phyloP scores from a whole-genome alignment of 2,329 filamentous ascomycete genomes.

The Xylaria sp. region DNA sequence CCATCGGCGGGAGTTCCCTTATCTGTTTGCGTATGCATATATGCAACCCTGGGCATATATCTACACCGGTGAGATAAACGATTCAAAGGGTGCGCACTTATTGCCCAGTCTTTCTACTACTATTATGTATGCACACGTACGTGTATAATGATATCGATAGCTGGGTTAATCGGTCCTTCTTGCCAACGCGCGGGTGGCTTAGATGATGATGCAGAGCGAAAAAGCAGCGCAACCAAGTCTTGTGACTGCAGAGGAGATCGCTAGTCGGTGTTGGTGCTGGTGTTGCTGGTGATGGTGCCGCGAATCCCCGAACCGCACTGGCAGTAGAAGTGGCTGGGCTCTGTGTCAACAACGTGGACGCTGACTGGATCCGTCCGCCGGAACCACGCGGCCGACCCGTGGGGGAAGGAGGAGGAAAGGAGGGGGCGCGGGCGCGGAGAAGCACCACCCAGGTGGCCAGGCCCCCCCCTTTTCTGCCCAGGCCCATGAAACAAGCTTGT shows the following conservation, averaged over 20 bases:
- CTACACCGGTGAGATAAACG: too few species aligned
- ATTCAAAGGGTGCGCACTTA: too few species aligned
- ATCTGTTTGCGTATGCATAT: background rate
- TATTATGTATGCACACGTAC: slow-evolving; percentile 9
- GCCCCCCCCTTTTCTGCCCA: background rate
- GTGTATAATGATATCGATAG: slow-evolving; percentile 2
- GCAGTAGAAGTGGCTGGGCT: slow-evolving; percentile 16
- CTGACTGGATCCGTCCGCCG: slow-evolving; percentile 28
- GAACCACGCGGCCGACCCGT: slow-evolving; percentile 23
- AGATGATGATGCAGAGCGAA: slow-evolving; percentile 24
- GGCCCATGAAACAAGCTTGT: slow-evolving; percentile 25
- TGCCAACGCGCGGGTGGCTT: too few species aligned
- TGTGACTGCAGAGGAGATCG: slow-evolving; percentile 23
- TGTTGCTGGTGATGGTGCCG: too few species aligned
- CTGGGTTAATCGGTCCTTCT: slow-evolving; percentile 29
- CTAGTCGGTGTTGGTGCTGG: slow-evolving; percentile 9
- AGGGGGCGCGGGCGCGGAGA: too few species aligned
- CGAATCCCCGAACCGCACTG: slow-evolving; percentile 23
- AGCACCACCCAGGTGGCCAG: background rate
- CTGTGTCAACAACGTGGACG: slow-evolving; percentile 27
- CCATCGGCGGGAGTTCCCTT: background rate
- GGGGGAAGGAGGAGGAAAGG: slow-evolving; percentile 19
- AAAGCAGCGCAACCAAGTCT: slow-evolving; percentile 18
- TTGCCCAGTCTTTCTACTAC: too few species aligned
- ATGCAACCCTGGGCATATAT: too few species aligned